Percentiles rank a stretch among this genome's conserved stretches.
Evolutionary conservation across 2,329 filamentous ascomycete species (phyloP).

Genomic region (Plenodomus tracheiphilus): DNA sequence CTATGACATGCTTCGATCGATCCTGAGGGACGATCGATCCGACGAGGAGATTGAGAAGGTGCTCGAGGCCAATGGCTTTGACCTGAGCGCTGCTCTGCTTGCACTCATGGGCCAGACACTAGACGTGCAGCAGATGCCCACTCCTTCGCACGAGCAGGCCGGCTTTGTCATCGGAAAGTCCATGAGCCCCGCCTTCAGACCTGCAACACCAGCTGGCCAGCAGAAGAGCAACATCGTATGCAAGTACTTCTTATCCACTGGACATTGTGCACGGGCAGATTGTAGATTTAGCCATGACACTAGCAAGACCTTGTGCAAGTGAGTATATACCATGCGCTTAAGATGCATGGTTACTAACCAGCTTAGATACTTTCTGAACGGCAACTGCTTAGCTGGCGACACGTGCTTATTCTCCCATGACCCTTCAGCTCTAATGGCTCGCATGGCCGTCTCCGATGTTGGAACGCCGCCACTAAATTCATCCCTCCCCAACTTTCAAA

Average conservation of each 20-base stretch:
- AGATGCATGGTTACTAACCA: neutral
- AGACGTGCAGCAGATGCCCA: slow-evolving; percentile 53
- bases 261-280: slow-evolving; percentile 93
- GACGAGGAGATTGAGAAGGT: slow-evolving; percentile 96
- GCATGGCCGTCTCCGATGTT: slow-evolving; percentile 72
- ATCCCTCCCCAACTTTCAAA: slow-evolving; percentile 69
- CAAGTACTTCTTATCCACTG: slow-evolving; percentile 94
- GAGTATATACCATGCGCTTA: slow-evolving; percentile 50
- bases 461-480: slow-evolving; percentile 66
- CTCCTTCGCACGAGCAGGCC: slow-evolving; percentile 59
- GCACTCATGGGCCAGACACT: slow-evolving; percentile 78
- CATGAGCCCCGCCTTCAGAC: slow-evolving; percentile 72
- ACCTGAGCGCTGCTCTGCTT: slow-evolving; percentile 87
- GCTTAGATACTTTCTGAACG: slow-evolving; percentile 87
- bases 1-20: slow-evolving; percentile 95
- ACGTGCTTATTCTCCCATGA: slow-evolving; percentile 98
- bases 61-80: slow-evolving; percentile 85
- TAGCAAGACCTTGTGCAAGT: slow-evolving; percentile 97
- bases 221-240: slow-evolving; percentile 88
- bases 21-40: slow-evolving; percentile 82
- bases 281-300: slow-evolving; percentile 97
- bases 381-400: slow-evolving; percentile 90
- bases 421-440: slow-evolving; percentile 81
- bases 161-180: slow-evolving; percentile 85
- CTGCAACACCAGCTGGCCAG: slow-evolving; percentile 74